Conservation (phyloP, 805 yeast species). For the Tetrapisispora taiwanensis region DNA sequence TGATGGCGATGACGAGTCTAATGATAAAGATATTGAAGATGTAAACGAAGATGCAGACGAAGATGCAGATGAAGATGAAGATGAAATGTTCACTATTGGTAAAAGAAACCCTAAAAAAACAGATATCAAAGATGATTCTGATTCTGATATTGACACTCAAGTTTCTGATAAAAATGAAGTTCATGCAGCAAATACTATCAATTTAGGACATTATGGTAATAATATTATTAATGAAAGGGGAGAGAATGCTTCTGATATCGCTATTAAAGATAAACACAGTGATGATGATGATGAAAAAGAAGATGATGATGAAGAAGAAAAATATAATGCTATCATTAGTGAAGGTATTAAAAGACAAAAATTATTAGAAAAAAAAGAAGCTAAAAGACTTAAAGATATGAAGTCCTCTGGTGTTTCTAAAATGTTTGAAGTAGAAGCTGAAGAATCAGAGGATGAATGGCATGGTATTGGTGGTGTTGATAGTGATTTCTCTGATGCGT, state of each 20-base stretch:
- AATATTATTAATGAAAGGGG: conserved; percentile 7
- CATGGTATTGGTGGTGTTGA: conserved; percentile 69
- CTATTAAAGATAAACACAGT: background rate
- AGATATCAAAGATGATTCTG: conserved; percentile 6
- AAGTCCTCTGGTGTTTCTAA: conserved; percentile 47
- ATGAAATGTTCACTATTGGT: conserved; percentile 12
- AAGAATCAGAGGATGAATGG: conserved; percentile 86
- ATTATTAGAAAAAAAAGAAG: conserved; percentile 15
- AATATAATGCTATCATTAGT: conserved; percentile 13
- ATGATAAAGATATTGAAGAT: no score
- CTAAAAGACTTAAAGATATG: conserved; percentile 38
- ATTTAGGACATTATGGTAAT: conserved; percentile 24
- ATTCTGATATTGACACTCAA: conserved; percentile 6
- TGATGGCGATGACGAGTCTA: conserved; percentile 18
- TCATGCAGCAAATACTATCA: conserved; percentile 11
- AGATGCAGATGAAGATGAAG: conserved; percentile 13
- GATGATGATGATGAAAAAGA: conserved; percentile 1
- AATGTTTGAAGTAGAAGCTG: conserved; percentile 73
- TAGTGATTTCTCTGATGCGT: conserved; percentile 40
- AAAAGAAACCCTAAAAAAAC: conserved; percentile 3
- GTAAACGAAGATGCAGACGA: conserved; percentile 17
- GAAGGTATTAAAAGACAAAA: conserved; percentile 17
- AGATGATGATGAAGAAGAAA: conserved; percentile 13
- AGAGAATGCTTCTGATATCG: background rate
- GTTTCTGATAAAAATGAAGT: background rate